Conservation (phyloP, 768 basidiomycete genomes). For the Rhizopogon vulgaris region DNA sequence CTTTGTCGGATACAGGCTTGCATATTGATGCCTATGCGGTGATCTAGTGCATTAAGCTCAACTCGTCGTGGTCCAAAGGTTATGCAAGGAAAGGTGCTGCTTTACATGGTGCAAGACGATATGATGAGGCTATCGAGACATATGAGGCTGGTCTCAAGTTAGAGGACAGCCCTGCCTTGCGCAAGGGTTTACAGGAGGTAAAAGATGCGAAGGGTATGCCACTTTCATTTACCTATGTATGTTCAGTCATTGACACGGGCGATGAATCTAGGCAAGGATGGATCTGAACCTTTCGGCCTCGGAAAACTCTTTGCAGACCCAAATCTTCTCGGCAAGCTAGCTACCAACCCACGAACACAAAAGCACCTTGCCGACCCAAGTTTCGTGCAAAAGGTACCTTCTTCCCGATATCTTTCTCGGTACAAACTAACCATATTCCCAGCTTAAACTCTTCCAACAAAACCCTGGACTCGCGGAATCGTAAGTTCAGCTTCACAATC, state of each 20-base stretch:
- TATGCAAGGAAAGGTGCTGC: slow-evolving; percentile 92
- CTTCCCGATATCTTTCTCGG: not conserved
- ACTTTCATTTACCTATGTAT: not conserved
- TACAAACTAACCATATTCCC: not conserved
- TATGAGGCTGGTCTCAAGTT: slow-evolving; percentile 79
- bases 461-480: slow-evolving; percentile 59
- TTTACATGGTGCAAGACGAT: slow-evolving; percentile 74
- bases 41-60: slow-evolving; percentile 68
- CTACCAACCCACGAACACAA: slow-evolving; percentile 78
- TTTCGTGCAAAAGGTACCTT: slow-evolving; percentile 64
- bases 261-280: slow-evolving; percentile 28
- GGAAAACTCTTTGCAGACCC: slow-evolving; percentile 82
- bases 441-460: slow-evolving; percentile 64
- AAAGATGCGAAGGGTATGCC: slow-evolving; percentile 70
- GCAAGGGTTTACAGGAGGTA: slow-evolving; percentile 87
- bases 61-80: slow-evolving; percentile 83
- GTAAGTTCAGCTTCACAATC: slow-evolving; percentile 27
- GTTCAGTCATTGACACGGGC: not conserved
- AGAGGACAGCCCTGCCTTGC: slow-evolving; percentile 76
- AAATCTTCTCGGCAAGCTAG: slow-evolving; percentile 75
- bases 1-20: not conserved
- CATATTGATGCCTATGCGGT: slow-evolving; percentile 1
- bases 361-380: slow-evolving; percentile 78
- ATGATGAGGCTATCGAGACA: slow-evolving; percentile 76
- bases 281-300: slow-evolving; percentile 47